Percentiles rank a stretch among this genome's conserved stretches.
These are phyloP conservation scores for Microstegium vimineum DNA, from an alignment of 176 grass and related monocot species.

Conservation along the genomic window DNA sequence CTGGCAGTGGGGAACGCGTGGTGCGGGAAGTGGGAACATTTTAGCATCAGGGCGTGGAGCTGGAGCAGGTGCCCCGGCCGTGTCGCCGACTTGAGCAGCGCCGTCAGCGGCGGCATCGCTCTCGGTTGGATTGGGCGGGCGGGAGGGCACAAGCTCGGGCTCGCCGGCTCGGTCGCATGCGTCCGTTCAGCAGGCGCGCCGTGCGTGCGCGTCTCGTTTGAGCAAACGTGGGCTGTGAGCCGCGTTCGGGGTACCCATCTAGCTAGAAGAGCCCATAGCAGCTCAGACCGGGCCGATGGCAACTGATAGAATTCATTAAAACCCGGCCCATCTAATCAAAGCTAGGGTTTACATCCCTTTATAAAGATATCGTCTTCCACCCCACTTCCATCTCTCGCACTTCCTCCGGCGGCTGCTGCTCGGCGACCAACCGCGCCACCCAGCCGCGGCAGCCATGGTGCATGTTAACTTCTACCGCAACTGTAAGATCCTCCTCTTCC, in stretches of 20 bases:
- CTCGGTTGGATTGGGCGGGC: not conserved
- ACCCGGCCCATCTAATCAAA: not conserved
- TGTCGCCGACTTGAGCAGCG: conserved; percentile 39
- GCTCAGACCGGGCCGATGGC: no score
- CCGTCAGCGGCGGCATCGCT: conserved; percentile 24
- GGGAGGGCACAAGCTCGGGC: not conserved
- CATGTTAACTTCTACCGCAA: conserved; percentile 79
- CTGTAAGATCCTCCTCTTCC: conserved; percentile 32
- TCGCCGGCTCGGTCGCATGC: not conserved
- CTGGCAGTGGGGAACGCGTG: conserved; percentile 46
- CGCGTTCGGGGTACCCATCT: not conserved
- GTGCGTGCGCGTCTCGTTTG: not conserved
- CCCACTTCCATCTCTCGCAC: not conserved
- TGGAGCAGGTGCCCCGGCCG: conserved; percentile 32
- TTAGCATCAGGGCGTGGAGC: conserved; percentile 48
- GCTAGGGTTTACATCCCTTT: conserved; percentile 25
- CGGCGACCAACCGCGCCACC: not conserved
- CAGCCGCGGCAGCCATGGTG: conserved; percentile 51
- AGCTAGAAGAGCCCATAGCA: not conserved
- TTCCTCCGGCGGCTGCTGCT: conserved; percentile 8
- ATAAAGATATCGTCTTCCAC: not conserved
- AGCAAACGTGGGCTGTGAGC: not conserved
- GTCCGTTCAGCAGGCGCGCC: not conserved
- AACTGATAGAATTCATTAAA: not conserved
- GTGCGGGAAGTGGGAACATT: conserved; percentile 41